Conservation (phyloP, 108 stramenopile species). For the Skeletonema costatum region DNA sequence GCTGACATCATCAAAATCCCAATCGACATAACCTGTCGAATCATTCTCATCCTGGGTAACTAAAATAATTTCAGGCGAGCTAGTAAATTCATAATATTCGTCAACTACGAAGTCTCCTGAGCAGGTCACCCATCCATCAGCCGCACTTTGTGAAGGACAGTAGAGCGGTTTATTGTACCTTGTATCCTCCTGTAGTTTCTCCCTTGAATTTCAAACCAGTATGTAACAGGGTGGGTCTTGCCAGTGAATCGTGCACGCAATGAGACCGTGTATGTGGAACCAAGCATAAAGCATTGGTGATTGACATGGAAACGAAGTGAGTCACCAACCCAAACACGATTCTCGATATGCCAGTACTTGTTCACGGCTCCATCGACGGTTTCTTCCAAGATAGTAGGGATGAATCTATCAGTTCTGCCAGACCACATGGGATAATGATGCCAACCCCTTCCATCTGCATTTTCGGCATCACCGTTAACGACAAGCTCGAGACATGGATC, state of each 20-base stretch:
- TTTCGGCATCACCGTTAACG: slow-evolving; percentile 58
- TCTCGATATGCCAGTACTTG: slow-evolving; percentile 44
- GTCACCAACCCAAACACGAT: slow-evolving; percentile 1
- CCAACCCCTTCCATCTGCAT: slow-evolving; percentile 46
- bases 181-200: not conserved
- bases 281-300: slow-evolving; percentile 28
- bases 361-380: slow-evolving; percentile 16
- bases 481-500: slow-evolving; percentile 54
- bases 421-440: slow-evolving; percentile 39
- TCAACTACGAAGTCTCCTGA: slow-evolving; percentile 31
- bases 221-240: not conserved
- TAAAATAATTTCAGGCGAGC: not conserved
- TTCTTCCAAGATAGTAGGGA: slow-evolving; percentile 29
- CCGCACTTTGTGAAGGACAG: slow-evolving; percentile 9
- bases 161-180: slow-evolving; percentile 9
- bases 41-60: slow-evolving; percentile 10
- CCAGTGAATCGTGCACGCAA: slow-evolving; percentile 17
- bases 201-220: slow-evolving; percentile 20
- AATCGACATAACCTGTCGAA: slow-evolving; percentile 7
- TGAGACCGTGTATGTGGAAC: slow-evolving; percentile 26
- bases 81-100: not conserved
- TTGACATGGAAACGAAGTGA: slow-evolving; percentile 16
- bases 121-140: slow-evolving; percentile 37
- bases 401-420: slow-evolving; percentile 1
- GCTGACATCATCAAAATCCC: slow-evolving; percentile 52